phyloP scores from a whole-genome alignment of 2,329 filamentous ascomycete genomes.

The Diplodia intermedia region DNA sequence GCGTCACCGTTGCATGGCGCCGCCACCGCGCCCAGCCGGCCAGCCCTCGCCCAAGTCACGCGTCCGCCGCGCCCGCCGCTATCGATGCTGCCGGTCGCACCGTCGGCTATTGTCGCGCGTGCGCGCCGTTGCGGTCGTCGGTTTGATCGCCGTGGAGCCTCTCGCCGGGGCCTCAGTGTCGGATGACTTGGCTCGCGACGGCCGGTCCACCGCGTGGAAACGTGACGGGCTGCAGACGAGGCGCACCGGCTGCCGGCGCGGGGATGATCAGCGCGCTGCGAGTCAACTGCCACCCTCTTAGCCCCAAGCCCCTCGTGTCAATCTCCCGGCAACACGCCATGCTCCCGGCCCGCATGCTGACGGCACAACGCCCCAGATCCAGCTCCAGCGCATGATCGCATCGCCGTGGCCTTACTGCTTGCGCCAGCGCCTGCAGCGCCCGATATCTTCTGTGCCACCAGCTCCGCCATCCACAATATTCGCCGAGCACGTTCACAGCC shows the following conservation, averaged over 20 bases:
- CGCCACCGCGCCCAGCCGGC: neutral
- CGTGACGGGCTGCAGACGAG: conserved; percentile 25
- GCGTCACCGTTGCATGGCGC: conserved; percentile 3
- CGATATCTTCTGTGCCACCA: neutral
- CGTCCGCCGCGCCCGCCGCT: neutral
- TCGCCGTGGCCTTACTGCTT: conserved; percentile 4
- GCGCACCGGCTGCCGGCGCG: conserved; percentile 18
- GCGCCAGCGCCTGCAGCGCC: neutral
- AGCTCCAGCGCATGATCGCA: conserved; percentile 27
- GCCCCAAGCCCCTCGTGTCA: conserved; percentile 26
- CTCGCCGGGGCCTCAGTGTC: conserved; percentile 10
- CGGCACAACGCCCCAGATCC: conserved; percentile 31
- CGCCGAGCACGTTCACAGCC: conserved; percentile 23
- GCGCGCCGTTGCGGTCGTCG: neutral
- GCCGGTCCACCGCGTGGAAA: conserved; percentile 24
- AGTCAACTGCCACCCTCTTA: conserved; percentile 25
- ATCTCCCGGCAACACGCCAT: conserved; percentile 28
- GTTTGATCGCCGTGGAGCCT: conserved; percentile 33
- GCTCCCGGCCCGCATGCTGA: conserved; percentile 29
- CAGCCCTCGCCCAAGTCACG: conserved; percentile 6
- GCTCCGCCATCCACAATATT: conserved; percentile 7
- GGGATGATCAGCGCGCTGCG: conserved; percentile 31
- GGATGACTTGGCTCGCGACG: conserved; percentile 26
- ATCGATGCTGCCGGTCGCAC: neutral
- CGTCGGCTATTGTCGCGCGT: conserved; percentile 21